These are phyloP conservation scores for Cenchrus americanus DNA, from an alignment of 176 grass and related monocot species.

Conservation along the genomic window DNA sequence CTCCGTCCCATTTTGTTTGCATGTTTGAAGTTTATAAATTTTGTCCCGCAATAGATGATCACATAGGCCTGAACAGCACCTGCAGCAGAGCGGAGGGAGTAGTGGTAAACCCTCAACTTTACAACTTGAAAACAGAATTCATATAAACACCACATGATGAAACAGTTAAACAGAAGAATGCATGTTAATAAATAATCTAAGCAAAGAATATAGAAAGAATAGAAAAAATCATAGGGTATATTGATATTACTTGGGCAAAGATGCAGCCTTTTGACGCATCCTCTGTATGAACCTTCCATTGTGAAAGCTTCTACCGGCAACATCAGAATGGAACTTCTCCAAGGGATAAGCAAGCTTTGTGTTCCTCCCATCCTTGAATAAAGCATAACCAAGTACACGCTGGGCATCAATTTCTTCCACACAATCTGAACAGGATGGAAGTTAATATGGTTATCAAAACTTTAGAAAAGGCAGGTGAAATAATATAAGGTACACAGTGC, in stretches of 20 bases:
- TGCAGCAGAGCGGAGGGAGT: no score
- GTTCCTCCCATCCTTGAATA: constrained; percentile 89
- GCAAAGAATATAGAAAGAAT: constrained; percentile 12
- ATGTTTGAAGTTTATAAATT: no score
- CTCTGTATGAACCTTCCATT: constrained; percentile 97
- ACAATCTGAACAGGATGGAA: constrained; percentile 63
- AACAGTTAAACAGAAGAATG: not conserved
- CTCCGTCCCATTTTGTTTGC: no score
- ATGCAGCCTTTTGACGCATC: constrained; percentile 83
- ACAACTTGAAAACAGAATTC: not conserved
- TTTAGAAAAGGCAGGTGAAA: not conserved
- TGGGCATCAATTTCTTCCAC: constrained; percentile 97
- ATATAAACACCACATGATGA: not conserved
- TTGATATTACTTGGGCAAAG: constrained; percentile 73
- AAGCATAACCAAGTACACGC: constrained; percentile 79
- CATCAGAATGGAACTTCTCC: constrained; percentile 87
- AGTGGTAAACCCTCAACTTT: not conserved
- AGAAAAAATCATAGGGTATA: not conserved
- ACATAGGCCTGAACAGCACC: no score
- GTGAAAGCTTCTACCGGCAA: constrained; percentile 95
- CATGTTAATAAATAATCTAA: not conserved
- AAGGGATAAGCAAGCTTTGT: constrained; percentile 90
- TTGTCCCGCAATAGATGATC: no score
- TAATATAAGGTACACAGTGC: not conserved
- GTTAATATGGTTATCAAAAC: not conserved